Base-by-base conservation (phyloP, 495 filamentous ascomycete genomes). In the Hypoxylon fuscum region DNA sequence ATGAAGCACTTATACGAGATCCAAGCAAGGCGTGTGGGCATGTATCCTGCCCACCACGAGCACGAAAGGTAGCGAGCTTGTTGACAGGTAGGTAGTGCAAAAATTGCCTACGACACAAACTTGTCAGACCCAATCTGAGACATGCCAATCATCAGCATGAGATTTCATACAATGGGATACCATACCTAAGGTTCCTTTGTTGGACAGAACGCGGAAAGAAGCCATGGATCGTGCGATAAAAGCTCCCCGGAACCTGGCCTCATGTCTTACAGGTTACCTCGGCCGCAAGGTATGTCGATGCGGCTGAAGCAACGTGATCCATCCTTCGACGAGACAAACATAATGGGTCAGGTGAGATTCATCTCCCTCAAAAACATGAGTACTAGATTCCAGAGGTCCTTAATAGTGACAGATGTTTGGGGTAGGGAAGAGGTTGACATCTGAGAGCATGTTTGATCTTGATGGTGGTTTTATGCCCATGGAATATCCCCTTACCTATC, bases 71-170 rank as follows among this genome's bases (percentile, higher is more conserved):
- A n/a, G n/a, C n/a, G n/a, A n/a, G n/a, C n/a, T n/a, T n/a, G n/a
- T n/a, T n/a, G n/a, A n/a, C n/a, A 4, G 18, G 9, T 22, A 12
- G 18, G 59, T 51, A 31, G 31, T 17, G 14, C 46, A 52, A 14
- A 18, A 21, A n/a, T n/a, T n/a, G n/a, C n/a, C n/a, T n/a, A n/a
- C n/a, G n/a, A n/a, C n/a, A n/a, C n/a, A 27, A 20, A 40, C 7
- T 23, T 12, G 59, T 51, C 45, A 11, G n/a, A 62, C 52, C 15
- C 37, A 46, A 56, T 46, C 46, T 31, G 46, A 56, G 46, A 62
- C 59, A 51, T 43, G 32, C 46, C 59, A 56, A 45, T 51, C 12
- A 18, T 32, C 35, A 43, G 11, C 21, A 14, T 41, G 18, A 37
- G 20, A 18, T 52, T 40, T 7, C 31, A 51, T 62, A 21, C 14